Base-by-base conservation (phyloP, 2,329 filamentous ascomycete species). In the Lojkania enalia region DNA sequence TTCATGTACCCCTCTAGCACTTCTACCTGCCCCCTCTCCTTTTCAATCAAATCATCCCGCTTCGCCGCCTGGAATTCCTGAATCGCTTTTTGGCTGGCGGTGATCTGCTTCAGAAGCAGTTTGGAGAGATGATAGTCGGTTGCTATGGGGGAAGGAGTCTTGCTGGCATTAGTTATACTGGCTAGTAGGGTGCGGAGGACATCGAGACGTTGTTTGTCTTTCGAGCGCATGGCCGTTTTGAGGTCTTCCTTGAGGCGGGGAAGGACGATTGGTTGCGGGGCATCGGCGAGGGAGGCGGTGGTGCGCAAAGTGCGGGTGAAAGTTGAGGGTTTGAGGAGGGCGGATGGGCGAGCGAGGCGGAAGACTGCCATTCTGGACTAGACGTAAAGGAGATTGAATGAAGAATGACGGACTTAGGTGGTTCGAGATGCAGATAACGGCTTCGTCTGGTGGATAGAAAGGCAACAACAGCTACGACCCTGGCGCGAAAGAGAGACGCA, bases 121-220 rank as follows among this genome's bases (percentile, higher is more conserved):
- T 77, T 73, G 20, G 90, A 80, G 43, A 92, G 76, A 60, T 87
- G 81, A 52, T 80, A 77, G 67, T 92, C 87, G 16, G 82, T 87
- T 42, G 74, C 75, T 61, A 91, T 81, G n/a, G 88, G 87, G 29
- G 73, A 75, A 29, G 77, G 63, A 12, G 86, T 89, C 71, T 91
- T 91, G 65, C 83, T 85, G 23, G 86, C 84, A 69, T 90, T 91
- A 57, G 85, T 83, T 49, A 86, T 83, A 51, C 86, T 80, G 21
- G 86, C 77, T 52, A 91, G 78, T 50, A 91, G 73, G 30, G 77
- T 69, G 55, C 88, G 85, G 37, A 92, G 77, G 27, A 88, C 86
- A 29, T 79, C 73, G 19, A 91, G 80, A 2, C 85, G 82, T 19
- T 81, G 74, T 19, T 71, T 74, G 59, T 77, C 73, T 58, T 76